phyloP scores from a whole-genome alignment of 495 filamentous ascomycete species.

The Parachaetomium inaequale region DNA sequence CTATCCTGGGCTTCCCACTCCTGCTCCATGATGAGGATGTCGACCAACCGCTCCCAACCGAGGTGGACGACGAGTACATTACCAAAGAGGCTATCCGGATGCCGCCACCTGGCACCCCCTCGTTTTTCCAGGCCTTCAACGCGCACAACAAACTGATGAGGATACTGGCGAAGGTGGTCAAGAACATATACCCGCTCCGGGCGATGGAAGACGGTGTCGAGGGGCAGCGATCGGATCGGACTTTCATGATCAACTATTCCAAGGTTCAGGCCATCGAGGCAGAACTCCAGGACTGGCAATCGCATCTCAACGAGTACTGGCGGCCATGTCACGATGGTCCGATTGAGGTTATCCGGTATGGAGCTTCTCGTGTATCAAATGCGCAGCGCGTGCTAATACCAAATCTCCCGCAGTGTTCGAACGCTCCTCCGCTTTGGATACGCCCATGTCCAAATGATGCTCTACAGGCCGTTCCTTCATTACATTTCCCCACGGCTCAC shows the following conservation, averaged over 20 bases:
- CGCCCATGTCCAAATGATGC: slow-evolving; percentile 89
- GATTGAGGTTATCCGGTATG: slow-evolving; percentile 69
- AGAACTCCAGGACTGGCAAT: slow-evolving; percentile 81
- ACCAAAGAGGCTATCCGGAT: slow-evolving; percentile 68
- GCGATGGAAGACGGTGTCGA: slow-evolving; percentile 57
- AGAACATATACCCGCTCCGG: slow-evolving; percentile 87
- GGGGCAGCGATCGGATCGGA: slow-evolving; percentile 36
- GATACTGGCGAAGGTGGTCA: slow-evolving; percentile 80
- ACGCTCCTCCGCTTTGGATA: slow-evolving; percentile 84
- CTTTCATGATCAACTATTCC: slow-evolving; percentile 82
- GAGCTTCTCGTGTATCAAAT: not conserved
- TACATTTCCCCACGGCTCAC: slow-evolving; percentile 73
- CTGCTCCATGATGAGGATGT: slow-evolving; percentile 86
- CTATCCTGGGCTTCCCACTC: slow-evolving; percentile 78
- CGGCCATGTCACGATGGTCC: slow-evolving; percentile 72
- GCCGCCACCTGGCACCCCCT: slow-evolving; percentile 70
- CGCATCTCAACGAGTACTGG: slow-evolving; percentile 68
- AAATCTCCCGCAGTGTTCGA: slow-evolving; percentile 56
- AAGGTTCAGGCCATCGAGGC: slow-evolving; percentile 86
- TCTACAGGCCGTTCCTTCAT: slow-evolving; percentile 93
- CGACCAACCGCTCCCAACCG: slow-evolving; percentile 80
- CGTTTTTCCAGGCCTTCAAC: slow-evolving; percentile 76
- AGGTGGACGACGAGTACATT: slow-evolving; percentile 90
- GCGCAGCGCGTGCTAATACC: not conserved
- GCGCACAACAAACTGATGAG: slow-evolving; percentile 75